A percentile compares a stretch with the other conserved stretches of the same genome.
Evolutionary conservation across 495 filamentous ascomycete genomes (phyloP).

Genomic region (Tuber calosporum): DNA sequence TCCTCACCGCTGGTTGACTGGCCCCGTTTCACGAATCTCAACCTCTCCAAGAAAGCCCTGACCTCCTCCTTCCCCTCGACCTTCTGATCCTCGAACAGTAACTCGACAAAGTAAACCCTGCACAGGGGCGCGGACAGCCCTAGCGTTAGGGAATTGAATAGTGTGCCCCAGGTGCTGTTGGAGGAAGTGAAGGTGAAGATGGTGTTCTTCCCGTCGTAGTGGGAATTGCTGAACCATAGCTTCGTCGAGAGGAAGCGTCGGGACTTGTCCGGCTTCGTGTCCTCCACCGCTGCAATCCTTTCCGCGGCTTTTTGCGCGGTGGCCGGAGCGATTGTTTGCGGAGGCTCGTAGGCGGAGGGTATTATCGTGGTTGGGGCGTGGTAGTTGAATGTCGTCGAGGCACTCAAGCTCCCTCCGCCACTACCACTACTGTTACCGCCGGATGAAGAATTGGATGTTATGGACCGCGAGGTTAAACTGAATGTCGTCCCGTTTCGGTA

Average conservation of each 20-base stretch:
- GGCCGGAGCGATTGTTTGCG: background rate
- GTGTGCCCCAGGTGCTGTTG: slow-evolving; percentile 25
- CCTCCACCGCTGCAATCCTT: slow-evolving; percentile 9
- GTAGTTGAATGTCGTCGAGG: slow-evolving; percentile 16
- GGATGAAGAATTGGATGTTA: slow-evolving; percentile 11
- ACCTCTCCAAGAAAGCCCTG: slow-evolving; percentile 13
- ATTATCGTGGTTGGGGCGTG: slow-evolving; percentile 9
- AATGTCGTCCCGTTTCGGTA: slow-evolving; percentile 11
- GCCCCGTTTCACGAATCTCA: slow-evolving; percentile 16
- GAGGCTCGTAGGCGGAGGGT: slow-evolving; percentile 14
- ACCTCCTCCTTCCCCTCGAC: slow-evolving; percentile 12
- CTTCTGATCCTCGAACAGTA: slow-evolving; percentile 20
- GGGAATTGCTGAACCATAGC: slow-evolving; percentile 17
- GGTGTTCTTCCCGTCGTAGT: slow-evolving; percentile 17
- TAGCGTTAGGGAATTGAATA: slow-evolving; percentile 25
- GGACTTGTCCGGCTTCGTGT: slow-evolving; percentile 18
- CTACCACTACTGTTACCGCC: background rate
- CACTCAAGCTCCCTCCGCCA: background rate
- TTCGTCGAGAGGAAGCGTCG: slow-evolving; percentile 28
- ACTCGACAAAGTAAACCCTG: slow-evolving; percentile 31
- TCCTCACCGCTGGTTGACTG: slow-evolving; percentile 16
- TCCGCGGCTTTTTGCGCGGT: slow-evolving; percentile 10
- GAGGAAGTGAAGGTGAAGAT: slow-evolving; percentile 27
- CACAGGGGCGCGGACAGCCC: slow-evolving; percentile 28
- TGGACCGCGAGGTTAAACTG: slow-evolving; percentile 11